Conservation (phyloP, 495 filamentous ascomycete species). For the Podospora conica region DNA sequence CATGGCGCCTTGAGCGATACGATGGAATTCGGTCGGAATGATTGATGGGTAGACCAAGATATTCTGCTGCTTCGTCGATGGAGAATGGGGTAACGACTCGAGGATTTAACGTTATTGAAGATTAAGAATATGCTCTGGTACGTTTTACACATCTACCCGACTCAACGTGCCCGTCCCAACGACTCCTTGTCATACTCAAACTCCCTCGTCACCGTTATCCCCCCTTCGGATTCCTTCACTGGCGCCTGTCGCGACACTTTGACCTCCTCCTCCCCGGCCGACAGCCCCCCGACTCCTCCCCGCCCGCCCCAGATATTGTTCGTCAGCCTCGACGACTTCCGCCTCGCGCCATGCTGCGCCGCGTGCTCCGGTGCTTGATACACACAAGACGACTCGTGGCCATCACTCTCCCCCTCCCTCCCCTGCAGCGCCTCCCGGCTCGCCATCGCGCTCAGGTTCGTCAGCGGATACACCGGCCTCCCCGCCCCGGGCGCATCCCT, state of each 20-base stretch:
- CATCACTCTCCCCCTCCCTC: not conserved
- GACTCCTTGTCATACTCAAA: conserved; percentile 11
- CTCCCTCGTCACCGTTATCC: conserved; percentile 8
- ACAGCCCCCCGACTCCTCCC: not conserved
- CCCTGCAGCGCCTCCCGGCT: conserved; percentile 10
- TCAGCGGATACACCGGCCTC: conserved; percentile 1
- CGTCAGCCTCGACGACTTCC: not conserved
- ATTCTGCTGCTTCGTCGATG: not conserved
- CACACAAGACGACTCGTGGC: not conserved
- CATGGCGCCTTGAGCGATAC: not conserved
- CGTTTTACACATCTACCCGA: not conserved
- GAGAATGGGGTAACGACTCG: not conserved
- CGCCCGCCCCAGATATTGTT: conserved; percentile 1
- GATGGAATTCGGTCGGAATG: not conserved
- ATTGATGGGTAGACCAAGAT: not conserved
- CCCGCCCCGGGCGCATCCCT: not conserved
- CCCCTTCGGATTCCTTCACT: not conserved
- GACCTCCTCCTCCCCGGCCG: not conserved
- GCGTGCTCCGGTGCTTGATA: conserved; percentile 5
- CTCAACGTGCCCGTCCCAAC: not conserved
- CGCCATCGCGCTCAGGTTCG: not conserved
- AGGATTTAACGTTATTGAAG: not conserved
- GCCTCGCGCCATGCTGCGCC: not conserved
- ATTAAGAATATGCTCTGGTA: not conserved
- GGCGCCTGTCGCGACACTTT: not conserved